A percentile compares a stretch with the other conserved stretches of the same genome.
These are phyloP conservation scores for Metarhizium robertsii DNA, from an alignment of 2,329 filamentous ascomycete genomes.

Conservation along the genomic window DNA sequence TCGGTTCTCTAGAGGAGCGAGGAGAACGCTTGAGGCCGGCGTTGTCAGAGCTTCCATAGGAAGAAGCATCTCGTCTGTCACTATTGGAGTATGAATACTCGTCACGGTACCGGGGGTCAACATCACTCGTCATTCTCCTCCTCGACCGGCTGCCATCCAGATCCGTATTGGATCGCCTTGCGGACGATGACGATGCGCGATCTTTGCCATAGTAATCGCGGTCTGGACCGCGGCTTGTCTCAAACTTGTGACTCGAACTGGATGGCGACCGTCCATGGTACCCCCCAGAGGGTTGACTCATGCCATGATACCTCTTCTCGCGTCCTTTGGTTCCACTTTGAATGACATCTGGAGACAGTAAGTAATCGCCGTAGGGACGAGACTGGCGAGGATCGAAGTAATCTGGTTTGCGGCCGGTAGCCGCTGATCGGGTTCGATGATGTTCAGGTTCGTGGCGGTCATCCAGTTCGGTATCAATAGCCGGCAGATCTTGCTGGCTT, in stretches of 20 bases:
- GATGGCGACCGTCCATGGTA: slow-evolving; percentile 26
- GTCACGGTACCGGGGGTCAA: slow-evolving; percentile 16
- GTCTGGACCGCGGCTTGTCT: slow-evolving; percentile 16
- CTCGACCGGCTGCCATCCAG: slow-evolving; percentile 16
- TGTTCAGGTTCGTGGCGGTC: slow-evolving; percentile 18
- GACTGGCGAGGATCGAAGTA: slow-evolving; percentile 21
- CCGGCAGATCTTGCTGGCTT: slow-evolving; percentile 32
- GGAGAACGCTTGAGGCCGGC: slow-evolving; percentile 12
- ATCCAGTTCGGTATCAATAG: slow-evolving; percentile 32
- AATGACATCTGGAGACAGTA: slow-evolving; percentile 32
- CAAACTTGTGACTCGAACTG: slow-evolving; percentile 19
- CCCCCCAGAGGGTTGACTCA: slow-evolving; percentile 7
- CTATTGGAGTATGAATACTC: slow-evolving; percentile 13
- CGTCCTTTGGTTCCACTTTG: slow-evolving; percentile 31
- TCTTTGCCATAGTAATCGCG: slow-evolving; percentile 15
- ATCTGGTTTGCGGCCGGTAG: slow-evolving; percentile 20
- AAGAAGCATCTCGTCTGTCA: slow-evolving; percentile 22
- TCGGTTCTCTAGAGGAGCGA: slow-evolving; percentile 18
- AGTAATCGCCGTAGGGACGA: slow-evolving; percentile 21
- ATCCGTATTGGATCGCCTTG: slow-evolving; percentile 18
- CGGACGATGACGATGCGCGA: slow-evolving; percentile 15
- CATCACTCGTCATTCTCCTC: slow-evolving; percentile 24
- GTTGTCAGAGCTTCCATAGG: slow-evolving; percentile 16
- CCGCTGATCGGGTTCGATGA: slow-evolving; percentile 26
- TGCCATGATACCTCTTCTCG: slow-evolving; percentile 32